A percentile compares a stretch with the other conserved stretches of the same genome.
Evolutionary conservation across 1,139 yeast species (phyloP).

Genomic region (Candida sojae): DNA sequence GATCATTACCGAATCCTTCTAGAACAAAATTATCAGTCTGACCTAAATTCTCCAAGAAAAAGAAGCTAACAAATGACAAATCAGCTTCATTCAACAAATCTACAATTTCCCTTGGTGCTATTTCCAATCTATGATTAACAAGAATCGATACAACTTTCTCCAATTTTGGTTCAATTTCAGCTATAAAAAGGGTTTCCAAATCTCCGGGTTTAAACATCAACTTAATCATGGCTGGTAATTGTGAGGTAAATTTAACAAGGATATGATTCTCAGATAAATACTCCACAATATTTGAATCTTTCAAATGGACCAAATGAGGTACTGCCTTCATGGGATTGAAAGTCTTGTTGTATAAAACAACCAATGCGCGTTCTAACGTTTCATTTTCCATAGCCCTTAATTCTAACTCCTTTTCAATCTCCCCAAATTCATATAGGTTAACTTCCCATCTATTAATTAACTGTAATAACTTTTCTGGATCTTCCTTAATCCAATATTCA

Average conservation of each 20-base stretch:
- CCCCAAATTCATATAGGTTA: constrained; percentile 50
- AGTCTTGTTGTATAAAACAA: constrained; percentile 56
- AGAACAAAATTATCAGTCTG: constrained; percentile 55
- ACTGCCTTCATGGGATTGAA: constrained; percentile 67
- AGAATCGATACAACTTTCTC: constrained; percentile 53
- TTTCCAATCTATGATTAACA: constrained; percentile 66
- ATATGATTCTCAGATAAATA: constrained; percentile 66
- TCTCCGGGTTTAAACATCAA: constrained; percentile 38
- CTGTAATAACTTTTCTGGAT: constrained; percentile 33
- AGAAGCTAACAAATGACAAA: constrained; percentile 57
- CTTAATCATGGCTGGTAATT: constrained; percentile 55
- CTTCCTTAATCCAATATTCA: constrained; percentile 44
- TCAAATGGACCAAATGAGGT: constrained; percentile 55
- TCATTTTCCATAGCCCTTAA: constrained; percentile 30
- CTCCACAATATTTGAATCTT: constrained; percentile 56
- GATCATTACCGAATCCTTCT: constrained; percentile 62
- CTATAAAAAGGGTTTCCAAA: constrained; percentile 40
- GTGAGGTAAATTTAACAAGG: constrained; percentile 47
- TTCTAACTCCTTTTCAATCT: constrained; percentile 51
- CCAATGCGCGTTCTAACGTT: constrained; percentile 49
- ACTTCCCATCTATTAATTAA: constrained; percentile 61
- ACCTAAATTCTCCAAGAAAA: constrained; percentile 58
- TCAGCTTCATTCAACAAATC: constrained; percentile 42
- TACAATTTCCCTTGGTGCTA: constrained; percentile 54
- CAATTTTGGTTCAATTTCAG: constrained; percentile 40